Conservation (phyloP, 768 basidiomycete species). For the Suillus americanus region DNA sequence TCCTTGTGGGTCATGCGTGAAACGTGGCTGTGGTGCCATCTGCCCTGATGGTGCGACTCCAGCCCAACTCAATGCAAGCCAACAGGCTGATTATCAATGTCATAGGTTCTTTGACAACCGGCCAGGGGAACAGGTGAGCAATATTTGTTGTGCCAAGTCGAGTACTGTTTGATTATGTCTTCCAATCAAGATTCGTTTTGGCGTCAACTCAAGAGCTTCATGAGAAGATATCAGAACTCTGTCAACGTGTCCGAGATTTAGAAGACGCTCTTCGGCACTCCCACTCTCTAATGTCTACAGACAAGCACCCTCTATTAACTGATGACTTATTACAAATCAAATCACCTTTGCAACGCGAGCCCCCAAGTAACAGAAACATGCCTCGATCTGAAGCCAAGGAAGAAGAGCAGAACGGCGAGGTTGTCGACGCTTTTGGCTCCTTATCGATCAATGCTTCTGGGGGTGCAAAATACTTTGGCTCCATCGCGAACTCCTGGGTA, state of each 20-base stretch:
- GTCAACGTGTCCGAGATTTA: slow-evolving; percentile 71
- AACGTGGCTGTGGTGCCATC: slow-evolving; percentile 77
- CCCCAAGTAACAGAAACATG: slow-evolving; percentile 40
- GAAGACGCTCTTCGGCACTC: slow-evolving; percentile 68
- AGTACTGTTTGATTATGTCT: slow-evolving; percentile 6
- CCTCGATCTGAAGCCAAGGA: slow-evolving; percentile 46
- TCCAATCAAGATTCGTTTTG: slow-evolving; percentile 62
- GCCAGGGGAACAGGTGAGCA: slow-evolving; percentile 74
- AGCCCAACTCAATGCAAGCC: slow-evolving; percentile 11
- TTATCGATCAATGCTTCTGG: slow-evolving; percentile 73
- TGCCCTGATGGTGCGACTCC: slow-evolving; percentile 68
- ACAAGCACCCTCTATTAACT: slow-evolving; percentile 63
- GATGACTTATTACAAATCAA: slow-evolving; percentile 78
- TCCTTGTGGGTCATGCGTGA: slow-evolving; percentile 79
- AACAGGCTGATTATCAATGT: slow-evolving; percentile 18
- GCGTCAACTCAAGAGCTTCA: slow-evolving; percentile 81
- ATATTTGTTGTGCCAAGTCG: neutral
- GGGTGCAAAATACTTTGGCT: slow-evolving; percentile 73
- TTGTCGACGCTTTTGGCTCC: slow-evolving; percentile 79
- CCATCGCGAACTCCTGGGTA: slow-evolving; percentile 78
- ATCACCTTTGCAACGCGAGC: slow-evolving; percentile 71
- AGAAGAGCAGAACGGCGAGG: slow-evolving; percentile 63
- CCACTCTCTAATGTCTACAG: slow-evolving; percentile 56
- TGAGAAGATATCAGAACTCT: slow-evolving; percentile 76
- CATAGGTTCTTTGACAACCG: slow-evolving; percentile 75